Evolutionary conservation across 1,284 basidiomycete species (phyloP), one percentile per base, ranked within the genome.

Genomic region (Rhodotorula glutinis): DNA sequence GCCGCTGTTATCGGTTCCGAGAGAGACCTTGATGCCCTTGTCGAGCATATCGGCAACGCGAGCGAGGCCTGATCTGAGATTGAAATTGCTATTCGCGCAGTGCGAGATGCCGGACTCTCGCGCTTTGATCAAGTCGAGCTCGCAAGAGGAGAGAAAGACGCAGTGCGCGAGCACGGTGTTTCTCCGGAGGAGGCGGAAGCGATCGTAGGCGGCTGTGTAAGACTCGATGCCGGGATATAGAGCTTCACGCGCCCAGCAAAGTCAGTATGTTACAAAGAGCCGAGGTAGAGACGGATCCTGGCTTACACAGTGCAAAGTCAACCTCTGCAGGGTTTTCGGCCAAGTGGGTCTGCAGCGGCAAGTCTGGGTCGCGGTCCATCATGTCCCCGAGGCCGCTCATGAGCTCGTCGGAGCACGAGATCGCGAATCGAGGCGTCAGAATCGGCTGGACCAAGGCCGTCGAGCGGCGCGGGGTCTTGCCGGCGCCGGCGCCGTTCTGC

Each of bases 351-450:
- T 98, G 94, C 59, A 97, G 88, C 52, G 85, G 84, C 46, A 98
- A 81, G 0, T 80, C 76, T 82, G 73, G 68, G 60, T 78, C 73
- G 21, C 65, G 56, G 13, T 60, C 66, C 52, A 78, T 73, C 51
- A 93, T 80, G 4, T 82, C 75, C 21, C 88, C 87, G 14, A 98
- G 83, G 11, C 80, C 79, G 1, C 76, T 62, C 55, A 98, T 83
- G 46, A 96, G 85, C n/a, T 85, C 82, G 19, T 83, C 78, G 0
- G 92, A 87, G 79, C 92, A 95, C n/a, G 89, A 87, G 70, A 98
- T 89, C 38, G 95, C 94, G 78, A 98, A 98, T 25, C 94, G 88
- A 25, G 95, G 95, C 0, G 95, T 98, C 53, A 98, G 80, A 76
- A 95, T 87, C 0, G 94, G 94, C 66, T 90, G 88, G 10, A 98